These are phyloP conservation scores for Euphorbia peplus DNA, from an alignment of 345 rosid species.

Conservation along the genomic window DNA sequence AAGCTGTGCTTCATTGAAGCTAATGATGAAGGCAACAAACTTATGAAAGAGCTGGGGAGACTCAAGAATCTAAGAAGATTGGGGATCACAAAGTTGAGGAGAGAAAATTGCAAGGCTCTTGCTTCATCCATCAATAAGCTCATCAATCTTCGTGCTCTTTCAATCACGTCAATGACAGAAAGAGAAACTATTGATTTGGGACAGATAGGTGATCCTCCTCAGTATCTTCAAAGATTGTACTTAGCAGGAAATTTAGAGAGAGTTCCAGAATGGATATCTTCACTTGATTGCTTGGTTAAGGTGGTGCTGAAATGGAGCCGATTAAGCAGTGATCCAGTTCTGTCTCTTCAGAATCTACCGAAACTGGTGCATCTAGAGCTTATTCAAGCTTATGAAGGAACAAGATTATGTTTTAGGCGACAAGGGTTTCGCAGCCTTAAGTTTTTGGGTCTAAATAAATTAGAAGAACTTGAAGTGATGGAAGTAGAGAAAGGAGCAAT, in stretches of 20 bases:
- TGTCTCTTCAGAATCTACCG: constrained; percentile 22
- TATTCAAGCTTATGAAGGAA: constrained; percentile 18
- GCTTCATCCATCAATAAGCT: constrained; percentile 25
- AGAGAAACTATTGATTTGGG: constrained; percentile 22
- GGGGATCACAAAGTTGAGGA: constrained; percentile 19
- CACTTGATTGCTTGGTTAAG: constrained; percentile 22
- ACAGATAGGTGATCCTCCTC: constrained; percentile 25
- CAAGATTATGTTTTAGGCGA: constrained; percentile 10
- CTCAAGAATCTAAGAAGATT: constrained; percentile 21
- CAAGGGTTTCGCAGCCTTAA: constrained; percentile 23
- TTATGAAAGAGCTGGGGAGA: constrained; percentile 17
- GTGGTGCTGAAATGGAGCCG: constrained; percentile 18
- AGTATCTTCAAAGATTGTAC: constrained; percentile 24
- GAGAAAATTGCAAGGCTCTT: constrained; percentile 15
- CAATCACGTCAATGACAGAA: constrained; percentile 11
- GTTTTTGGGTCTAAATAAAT: constrained; percentile 18
- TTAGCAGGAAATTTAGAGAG: constrained; percentile 21
- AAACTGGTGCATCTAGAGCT: constrained; percentile 25
- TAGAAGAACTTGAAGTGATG: constrained; percentile 11
- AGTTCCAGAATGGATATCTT: constrained; percentile 29
- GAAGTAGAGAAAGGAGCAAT: constrained; percentile 21
- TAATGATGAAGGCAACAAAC: constrained; percentile 1
- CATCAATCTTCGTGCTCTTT: constrained; percentile 18
- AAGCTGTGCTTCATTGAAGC: constrained; percentile 27
- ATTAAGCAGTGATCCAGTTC: constrained; percentile 18